Evolutionary conservation across 106 monocot species (phyloP).

Genomic region (Acorus gramineus): DNA sequence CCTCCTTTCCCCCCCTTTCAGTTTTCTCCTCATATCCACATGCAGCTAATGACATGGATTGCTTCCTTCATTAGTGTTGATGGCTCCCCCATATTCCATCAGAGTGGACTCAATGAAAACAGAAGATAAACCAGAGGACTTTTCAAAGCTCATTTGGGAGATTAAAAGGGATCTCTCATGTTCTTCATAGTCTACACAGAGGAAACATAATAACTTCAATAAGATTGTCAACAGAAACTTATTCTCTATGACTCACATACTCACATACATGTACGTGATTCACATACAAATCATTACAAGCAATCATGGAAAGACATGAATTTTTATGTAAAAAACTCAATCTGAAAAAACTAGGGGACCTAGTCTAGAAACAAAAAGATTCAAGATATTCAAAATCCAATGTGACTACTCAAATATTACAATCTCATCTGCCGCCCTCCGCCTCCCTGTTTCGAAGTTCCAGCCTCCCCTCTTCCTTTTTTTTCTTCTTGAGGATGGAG

Average conservation of each 20-base stretch:
- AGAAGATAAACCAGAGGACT: conserved; percentile 73
- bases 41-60: conserved; percentile 94
- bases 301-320: too few relatives aligned
- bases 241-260: neutral
- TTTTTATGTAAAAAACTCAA: too few relatives aligned
- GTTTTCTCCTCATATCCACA: conserved; percentile 96
- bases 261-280: too few relatives aligned
- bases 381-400: too few relatives aligned
- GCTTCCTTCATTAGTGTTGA: conserved; percentile 82
- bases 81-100: conserved; percentile 80
- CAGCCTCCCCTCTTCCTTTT: too few relatives aligned
- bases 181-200: conserved; percentile 70
- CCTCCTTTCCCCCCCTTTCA: conserved; percentile 98
- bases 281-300: too few relatives aligned
- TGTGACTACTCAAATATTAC: too few relatives aligned
- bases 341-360: too few relatives aligned
- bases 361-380: too few relatives aligned
- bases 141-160: conserved; percentile 94
- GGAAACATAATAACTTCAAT: neutral
- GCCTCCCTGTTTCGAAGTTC: too few relatives aligned
- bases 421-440: too few relatives aligned
- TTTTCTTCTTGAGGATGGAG: too few relatives aligned
- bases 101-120: conserved; percentile 96
- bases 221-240: neutral
- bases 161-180: conserved; percentile 75